Evolutionary conservation across 768 basidiomycete species (phyloP).

Genomic region (Trametes meyenii): DNA sequence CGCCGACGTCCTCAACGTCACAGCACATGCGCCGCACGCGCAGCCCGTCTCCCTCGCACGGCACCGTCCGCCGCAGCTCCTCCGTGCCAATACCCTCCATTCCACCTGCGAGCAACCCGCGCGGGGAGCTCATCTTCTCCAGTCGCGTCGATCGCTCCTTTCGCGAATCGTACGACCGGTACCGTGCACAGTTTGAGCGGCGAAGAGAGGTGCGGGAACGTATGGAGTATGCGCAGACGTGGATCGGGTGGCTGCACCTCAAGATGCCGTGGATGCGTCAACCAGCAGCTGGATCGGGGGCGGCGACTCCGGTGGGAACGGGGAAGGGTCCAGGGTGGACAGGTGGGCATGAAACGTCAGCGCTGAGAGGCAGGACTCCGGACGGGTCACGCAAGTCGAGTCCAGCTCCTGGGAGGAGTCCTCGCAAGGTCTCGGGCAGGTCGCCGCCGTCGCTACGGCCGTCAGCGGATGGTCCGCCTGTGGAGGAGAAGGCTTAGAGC

Average conservation of each 20-base stretch:
- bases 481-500: neutral
- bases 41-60: conserved; percentile 37
- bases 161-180: conserved; percentile 90
- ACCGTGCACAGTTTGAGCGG: conserved; percentile 85
- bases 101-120: conserved; percentile 85
- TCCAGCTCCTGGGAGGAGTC: neutral
- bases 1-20: conserved; percentile 31
- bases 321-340: neutral
- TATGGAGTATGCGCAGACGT: conserved; percentile 35
- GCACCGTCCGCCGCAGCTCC: conserved; percentile 39
- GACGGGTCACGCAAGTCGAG: conserved; percentile 6
- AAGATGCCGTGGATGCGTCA: conserved; percentile 32
- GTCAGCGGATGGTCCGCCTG: neutral
- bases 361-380: neutral
- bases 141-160: conserved; percentile 82
- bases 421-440: neutral
- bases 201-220: conserved; percentile 67
- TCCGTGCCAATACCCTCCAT: conserved; percentile 72
- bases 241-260: conserved; percentile 34
- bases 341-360: neutral
- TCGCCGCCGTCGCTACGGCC: neutral
- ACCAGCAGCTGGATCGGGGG: neutral
- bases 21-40: conserved; percentile 28
- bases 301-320: neutral
- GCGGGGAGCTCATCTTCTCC: conserved; percentile 96